Percentiles rank a stretch among this genome's conserved stretches.
Evolutionary conservation across 1,284 basidiomycete genomes (phyloP).

Genomic region (Fistulinella staudtii): DNA sequence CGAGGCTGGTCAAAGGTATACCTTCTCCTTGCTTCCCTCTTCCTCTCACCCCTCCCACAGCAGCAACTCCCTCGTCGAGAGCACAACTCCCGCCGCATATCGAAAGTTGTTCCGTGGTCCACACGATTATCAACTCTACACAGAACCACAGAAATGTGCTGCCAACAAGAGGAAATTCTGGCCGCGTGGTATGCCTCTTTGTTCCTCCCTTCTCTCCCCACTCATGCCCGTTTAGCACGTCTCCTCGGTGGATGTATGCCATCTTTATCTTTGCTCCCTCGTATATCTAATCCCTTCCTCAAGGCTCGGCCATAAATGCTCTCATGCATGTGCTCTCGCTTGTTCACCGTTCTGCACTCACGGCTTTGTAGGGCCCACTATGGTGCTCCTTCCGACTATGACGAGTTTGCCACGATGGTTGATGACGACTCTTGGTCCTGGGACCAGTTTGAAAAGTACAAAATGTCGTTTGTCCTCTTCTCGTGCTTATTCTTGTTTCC

Average conservation of each 20-base stretch:
- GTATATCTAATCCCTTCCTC: conserved; percentile 1
- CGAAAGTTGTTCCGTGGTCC: conserved; percentile 37
- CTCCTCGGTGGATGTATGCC: conserved; percentile 63
- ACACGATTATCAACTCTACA: conserved; percentile 51
- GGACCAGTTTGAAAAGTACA: conserved; percentile 48
- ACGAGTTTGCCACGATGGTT: conserved; percentile 58
- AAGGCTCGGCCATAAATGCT: conserved; percentile 65
- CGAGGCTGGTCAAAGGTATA: conserved; percentile 63
- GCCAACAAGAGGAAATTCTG: conserved; percentile 46
- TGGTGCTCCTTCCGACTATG: conserved; percentile 64
- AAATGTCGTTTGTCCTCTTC: neutral
- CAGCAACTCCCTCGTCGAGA: conserved; percentile 34
- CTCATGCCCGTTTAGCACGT: conserved; percentile 41
- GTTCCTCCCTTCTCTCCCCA: neutral
- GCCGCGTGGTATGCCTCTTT: conserved; percentile 50
- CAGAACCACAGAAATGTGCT: conserved; percentile 52
- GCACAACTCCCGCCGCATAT: conserved; percentile 42
- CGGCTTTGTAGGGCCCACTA: conserved; percentile 52
- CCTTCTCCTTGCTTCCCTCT: neutral
- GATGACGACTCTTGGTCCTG: conserved; percentile 64
- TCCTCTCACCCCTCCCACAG: conserved; percentile 5
- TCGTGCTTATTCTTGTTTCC: neutral
- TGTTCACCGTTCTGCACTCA: neutral
- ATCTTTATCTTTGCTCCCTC: neutral
- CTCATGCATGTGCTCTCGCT: conserved; percentile 47